Evolutionary conservation across 106 monocot genomes (phyloP), one percentile per base, ranked within the genome.

Genomic region (Apostasia ramifera): DNA sequence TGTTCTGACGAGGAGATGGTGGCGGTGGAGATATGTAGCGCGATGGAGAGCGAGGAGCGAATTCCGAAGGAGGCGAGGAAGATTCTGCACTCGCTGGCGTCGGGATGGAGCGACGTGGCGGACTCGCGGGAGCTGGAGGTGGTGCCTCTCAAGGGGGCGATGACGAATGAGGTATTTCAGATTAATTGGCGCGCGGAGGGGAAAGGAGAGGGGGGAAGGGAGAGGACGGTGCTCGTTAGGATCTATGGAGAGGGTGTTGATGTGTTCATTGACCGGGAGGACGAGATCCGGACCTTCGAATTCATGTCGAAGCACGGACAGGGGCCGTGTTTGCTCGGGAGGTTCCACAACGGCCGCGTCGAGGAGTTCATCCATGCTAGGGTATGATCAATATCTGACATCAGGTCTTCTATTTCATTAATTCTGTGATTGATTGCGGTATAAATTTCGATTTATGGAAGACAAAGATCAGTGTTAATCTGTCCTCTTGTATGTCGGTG

Each of bases 291-390:
- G 42, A 92, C 81, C 8, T 97, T 97, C 54, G 89, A 97, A 78
- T 87, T 79, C 75, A 73, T 92, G 70, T 92, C 95, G 40, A 64
- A 57, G 59, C 89, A 92, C 62, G 92, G 89, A 3, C 95, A 97
- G 47, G 95, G 95, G 5, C 95, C 95, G 7, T 70, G 73, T 6
- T 81, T 97, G 48, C 92, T 97, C 43, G 89, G 80, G 37, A 62
- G 92, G n/a, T 97, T 97, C 80, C 58, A 71, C 6, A 83, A 73
- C 45, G 95, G 95, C 39, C 88, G 95, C n/a, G 80, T 97, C 10
- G 95, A 97, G 75, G 95, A 97, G 84, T 97, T 97, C 73, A 88
- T 97, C 64, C 92, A 92, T 68, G 95, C 95, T 46, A 82, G 95
- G 73, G 95, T 92, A 84, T 48, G 53, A 9, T 63, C 3, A 3